Evolutionary conservation across 352 stramenopile species (phyloP).

Genomic region (Pythium coloratum): DNA sequence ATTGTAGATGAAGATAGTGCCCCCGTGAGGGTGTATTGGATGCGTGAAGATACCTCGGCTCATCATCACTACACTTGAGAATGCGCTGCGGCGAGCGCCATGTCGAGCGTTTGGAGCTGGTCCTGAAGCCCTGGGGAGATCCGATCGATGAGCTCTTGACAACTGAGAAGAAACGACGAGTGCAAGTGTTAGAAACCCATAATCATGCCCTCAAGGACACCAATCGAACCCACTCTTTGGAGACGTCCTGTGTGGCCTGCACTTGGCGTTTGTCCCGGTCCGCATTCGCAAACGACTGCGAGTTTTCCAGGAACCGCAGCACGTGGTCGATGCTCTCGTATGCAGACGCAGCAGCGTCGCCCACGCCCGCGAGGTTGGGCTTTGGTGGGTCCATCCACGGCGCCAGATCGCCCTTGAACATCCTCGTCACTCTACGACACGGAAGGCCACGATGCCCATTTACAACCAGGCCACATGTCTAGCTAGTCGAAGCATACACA

Average conservation of each 20-base stretch:
- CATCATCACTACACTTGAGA: neutral
- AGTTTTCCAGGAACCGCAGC: slow-evolving; percentile 39
- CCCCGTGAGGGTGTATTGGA: neutral
- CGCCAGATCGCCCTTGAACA: slow-evolving; percentile 37
- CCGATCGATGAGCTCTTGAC: slow-evolving; percentile 34
- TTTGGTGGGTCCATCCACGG: slow-evolving; percentile 23
- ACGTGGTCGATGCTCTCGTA: slow-evolving; percentile 36
- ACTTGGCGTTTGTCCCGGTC: slow-evolving; percentile 24
- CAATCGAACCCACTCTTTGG: slow-evolving; percentile 35
- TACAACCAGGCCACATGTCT: neutral
- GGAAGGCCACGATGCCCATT: neutral
- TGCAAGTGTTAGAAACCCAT: neutral
- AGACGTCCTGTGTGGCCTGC: slow-evolving; percentile 31
- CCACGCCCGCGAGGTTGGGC: slow-evolving; percentile 33
- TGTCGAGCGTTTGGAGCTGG: slow-evolving; percentile 40
- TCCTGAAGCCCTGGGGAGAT: slow-evolving; percentile 35
- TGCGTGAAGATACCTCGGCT: neutral
- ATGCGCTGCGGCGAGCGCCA: slow-evolving; percentile 14
- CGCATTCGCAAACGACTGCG: slow-evolving; percentile 28
- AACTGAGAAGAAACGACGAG: slow-evolving; percentile 18
- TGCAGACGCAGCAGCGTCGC: slow-evolving; percentile 25
- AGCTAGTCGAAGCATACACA: neutral
- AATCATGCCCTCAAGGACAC: neutral
- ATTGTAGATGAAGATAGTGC: neutral
- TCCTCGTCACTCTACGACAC: slow-evolving; percentile 26